Evolutionary conservation across 2,329 filamentous ascomycete genomes (phyloP), one percentile per base, ranked within the genome.

Genomic region (Pseudohalonectria lignicola): DNA sequence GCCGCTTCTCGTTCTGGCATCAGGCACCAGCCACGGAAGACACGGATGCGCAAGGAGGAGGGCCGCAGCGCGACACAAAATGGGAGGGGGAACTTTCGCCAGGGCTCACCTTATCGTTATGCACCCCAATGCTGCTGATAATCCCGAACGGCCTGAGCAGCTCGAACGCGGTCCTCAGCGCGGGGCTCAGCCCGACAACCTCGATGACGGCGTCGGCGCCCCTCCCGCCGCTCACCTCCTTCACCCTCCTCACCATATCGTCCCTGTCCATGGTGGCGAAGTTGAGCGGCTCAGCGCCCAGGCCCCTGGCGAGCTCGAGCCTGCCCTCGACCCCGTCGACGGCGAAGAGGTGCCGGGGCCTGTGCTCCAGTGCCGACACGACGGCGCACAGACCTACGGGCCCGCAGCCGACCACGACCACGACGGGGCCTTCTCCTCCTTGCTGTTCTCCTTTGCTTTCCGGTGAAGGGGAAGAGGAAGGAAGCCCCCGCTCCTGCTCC

Each of bases 181-280:
- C 83, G 28, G 77, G 71, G 39, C 75, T 78, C 43, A 80, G 60
- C 0, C 82, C 82, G 19, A 87, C 83, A 6, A 85, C 80, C 56
- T 88, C 83, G 47, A 94, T 78, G 2, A 92, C 78, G 15, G 85
- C 77, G 60, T 95, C 88, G 12, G 87, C 87, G 6, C 88, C 88
- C 29, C 88, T 70, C 7, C 86, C 86, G 13, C 82, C 69, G 0
- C 86, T 92, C 34, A 80, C 72, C 47, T 84, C 81, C 52, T 77
- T 77, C 38, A 94, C 78, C 38, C 81, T 73, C 47, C 71, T 67
- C 39, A 78, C 62, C 55, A 93, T 69, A 3, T 69, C 75, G 29
- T 79, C 74, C 34, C 69, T 69, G 43, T 85, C 74, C n/a, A n/a
- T n/a, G 2, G 65, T 76, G 51, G 71, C 61, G 58, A 90, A 90